Base-by-base conservation (phyloP, 495 filamentous ascomycete genomes). In the Podospora sp. region DNA sequence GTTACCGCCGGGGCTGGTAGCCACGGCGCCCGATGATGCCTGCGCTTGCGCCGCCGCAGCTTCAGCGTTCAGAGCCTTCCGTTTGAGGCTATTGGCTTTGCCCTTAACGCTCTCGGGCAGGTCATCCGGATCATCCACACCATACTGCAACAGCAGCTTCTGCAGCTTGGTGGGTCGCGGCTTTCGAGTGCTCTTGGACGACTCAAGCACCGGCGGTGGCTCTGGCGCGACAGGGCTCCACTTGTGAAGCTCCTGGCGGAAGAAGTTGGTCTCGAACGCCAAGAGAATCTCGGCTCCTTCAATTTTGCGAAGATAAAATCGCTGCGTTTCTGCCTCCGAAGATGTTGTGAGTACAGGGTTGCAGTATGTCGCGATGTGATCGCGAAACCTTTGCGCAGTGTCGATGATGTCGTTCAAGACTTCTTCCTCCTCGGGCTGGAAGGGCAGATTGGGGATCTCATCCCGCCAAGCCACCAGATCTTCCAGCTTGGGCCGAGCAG, bases 221-320 rank as follows among this genome's bases (percentile, higher is more conserved):
- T 92, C 85, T 0, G 93, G 91, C 6, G 95, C 94, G 56, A 99
- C 93, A 6, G 94, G 96, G 25, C 88, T 90, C 95, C 93, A 97
- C 72, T 92, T 96, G 79, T 99, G 96, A 53, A 99, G 86, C 75
- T 97, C 93, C 69, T 96, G 92, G 24, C 93, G 88, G 82, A 99
- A 96, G 78, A 96, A 97, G 75, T 99, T 99, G 8, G 93, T 97
- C 78, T 99, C 95, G 63, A 90, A 90, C 2, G 93, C 86, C 11
- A 99, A 79, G 8, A 99, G 85, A 57, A 99, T 94, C 76, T 99
- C 95, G 14, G 95, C 96, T 9, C 95, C 95, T 80, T 99, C 96
- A 51, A 99, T 95, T 81, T 99, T 99, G 56, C 95, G 92, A 33
- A 99, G 85, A 69, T 97, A 97, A 80, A 99, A 99, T n/a, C 96